Evolutionary conservation across 2,329 filamentous ascomycete genomes (phyloP), one percentile per base, ranked within the genome.

Genomic region (Periconia macrospinosa): DNA sequence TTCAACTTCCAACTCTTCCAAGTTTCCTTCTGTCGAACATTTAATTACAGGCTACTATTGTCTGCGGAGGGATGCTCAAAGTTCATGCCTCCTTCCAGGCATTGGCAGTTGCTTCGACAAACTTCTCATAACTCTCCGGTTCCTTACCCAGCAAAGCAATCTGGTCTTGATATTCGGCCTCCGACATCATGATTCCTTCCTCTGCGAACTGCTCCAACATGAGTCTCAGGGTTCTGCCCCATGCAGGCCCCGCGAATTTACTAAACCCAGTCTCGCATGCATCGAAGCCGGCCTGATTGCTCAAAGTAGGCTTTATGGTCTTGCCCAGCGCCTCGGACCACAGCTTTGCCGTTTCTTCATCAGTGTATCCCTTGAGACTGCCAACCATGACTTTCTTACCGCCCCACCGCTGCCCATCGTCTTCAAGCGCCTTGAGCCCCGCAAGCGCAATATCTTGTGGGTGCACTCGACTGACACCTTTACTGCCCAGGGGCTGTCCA

Each of bases 321-420:
- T 49, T 55, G 11, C 49, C 48, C 45, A 55, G 42, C 2, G 53
- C 53, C 6, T 46, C 40, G 15, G 53, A 51, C 53, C 49, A 55
- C 30, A 55, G 18, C 20, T 40, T 41, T 6, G 53, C 45, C n/a
- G 41, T 33, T 2, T 55, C 48, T 10, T 55, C 18, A 2, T 45
- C 47, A 6, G 45, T 52, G 19, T 55, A 55, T 37, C 23, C 48
- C 19, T 51, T 10, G 30, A 44, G 18, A 15, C 33, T 43, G 15
- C 53, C 53, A 30, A 55, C 20, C 44, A 48, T 51, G 45, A 55
- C 37, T 19, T 51, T 55, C 45, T 46, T 55, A 9, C 53, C 53
- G 30, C 33, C 53, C 48, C 49, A 55, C 17, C 23, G 48, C 30
- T 45, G 11, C 15, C 53, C 53, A 45, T 55, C 53, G 23, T 55